Percentiles rank a stretch among this genome's conserved stretches.
These are phyloP conservation scores for Drechslerella stenobrocha DNA, from an alignment of 2,329 filamentous ascomycete genomes.

Conservation along the genomic window DNA sequence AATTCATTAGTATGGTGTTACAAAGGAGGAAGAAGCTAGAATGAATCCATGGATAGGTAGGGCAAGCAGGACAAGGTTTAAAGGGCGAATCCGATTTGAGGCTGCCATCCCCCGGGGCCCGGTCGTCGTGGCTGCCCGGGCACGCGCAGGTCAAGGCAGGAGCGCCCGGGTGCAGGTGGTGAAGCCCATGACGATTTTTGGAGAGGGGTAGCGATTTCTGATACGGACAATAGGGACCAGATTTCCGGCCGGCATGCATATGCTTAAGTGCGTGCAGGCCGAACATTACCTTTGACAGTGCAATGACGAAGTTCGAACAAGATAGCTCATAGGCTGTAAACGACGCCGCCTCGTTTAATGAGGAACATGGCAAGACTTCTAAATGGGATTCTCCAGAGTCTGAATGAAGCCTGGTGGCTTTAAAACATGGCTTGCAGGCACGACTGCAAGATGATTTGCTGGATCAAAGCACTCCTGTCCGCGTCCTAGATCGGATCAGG, in stretches of 20 bases:
- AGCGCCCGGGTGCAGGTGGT: too few relatives aligned
- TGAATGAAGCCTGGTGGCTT: constrained; percentile 47
- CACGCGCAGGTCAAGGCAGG: constrained; percentile 23
- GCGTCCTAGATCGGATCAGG: constrained; percentile 48
- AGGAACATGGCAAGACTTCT: constrained; percentile 33
- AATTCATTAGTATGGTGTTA: constrained; percentile 44
- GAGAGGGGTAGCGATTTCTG: constrained; percentile 17
- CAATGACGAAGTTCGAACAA: constrained; percentile 4
- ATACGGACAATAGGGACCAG: constrained; percentile 22
- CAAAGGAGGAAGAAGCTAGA: constrained; percentile 28
- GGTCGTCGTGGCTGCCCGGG: too few relatives aligned
- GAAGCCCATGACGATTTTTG: neutral
- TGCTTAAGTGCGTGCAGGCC: constrained; percentile 20
- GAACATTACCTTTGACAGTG: neutral
- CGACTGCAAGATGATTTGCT: constrained; percentile 40
- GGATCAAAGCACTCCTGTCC: constrained; percentile 29
- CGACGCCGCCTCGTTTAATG: constrained; percentile 30
- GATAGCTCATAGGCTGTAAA: constrained; percentile 34
- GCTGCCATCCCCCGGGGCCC: constrained; percentile 12
- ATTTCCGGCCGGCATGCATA: too few relatives aligned
- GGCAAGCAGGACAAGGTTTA: constrained; percentile 33
- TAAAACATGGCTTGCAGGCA: constrained; percentile 48
- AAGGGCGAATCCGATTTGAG: constrained; percentile 40
- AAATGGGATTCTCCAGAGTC: constrained; percentile 37
- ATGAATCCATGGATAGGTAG: constrained; percentile 39